A percentile compares a stretch with the other conserved stretches of the same genome.
These are phyloP conservation scores for Isatis lusitanica DNA, from an alignment of 441 rosid genomes.

Conservation along the genomic window DNA sequence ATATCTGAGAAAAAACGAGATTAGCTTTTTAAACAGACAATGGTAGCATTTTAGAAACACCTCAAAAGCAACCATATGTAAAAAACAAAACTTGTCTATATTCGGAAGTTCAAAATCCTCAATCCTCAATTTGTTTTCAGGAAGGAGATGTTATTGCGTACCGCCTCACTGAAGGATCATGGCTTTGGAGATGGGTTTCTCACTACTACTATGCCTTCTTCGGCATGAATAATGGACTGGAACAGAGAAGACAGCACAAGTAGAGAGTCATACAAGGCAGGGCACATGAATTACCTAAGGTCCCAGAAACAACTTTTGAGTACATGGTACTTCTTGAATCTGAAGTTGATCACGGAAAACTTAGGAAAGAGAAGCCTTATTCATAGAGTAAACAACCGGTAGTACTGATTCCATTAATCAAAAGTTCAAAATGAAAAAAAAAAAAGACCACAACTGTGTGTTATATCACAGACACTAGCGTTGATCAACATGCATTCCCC, in stretches of 20 bases:
- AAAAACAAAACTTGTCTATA: no score
- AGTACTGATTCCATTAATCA: conserved; percentile 20
- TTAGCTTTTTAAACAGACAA: not conserved
- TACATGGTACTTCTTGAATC: not conserved
- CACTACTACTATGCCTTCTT: not conserved
- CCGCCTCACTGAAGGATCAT: not conserved
- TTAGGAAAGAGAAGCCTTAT: conserved; percentile 4
- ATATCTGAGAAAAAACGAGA: not conserved
- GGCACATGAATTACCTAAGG: conserved; percentile 51
- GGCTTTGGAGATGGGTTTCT: not conserved
- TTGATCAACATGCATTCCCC: conserved; percentile 11
- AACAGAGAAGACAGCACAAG: conserved; percentile 35
- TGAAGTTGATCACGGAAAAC: not conserved
- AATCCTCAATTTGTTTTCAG: not conserved
- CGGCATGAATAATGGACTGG: conserved; percentile 44
- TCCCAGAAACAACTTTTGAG: conserved; percentile 38
- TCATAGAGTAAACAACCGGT: conserved; percentile 16
- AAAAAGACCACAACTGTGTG: conserved; percentile 8
- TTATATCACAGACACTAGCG: conserved; percentile 15
- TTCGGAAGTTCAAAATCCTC: not conserved
- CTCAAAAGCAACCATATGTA: not conserved
- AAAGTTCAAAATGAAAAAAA: not conserved
- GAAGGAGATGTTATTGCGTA: not conserved
- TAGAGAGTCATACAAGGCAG: conserved; percentile 44
- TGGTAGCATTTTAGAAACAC: not conserved